Evolutionary conservation across 176 grass and related monocot species (phyloP).

Genomic region (Oryza rufipogon): DNA sequence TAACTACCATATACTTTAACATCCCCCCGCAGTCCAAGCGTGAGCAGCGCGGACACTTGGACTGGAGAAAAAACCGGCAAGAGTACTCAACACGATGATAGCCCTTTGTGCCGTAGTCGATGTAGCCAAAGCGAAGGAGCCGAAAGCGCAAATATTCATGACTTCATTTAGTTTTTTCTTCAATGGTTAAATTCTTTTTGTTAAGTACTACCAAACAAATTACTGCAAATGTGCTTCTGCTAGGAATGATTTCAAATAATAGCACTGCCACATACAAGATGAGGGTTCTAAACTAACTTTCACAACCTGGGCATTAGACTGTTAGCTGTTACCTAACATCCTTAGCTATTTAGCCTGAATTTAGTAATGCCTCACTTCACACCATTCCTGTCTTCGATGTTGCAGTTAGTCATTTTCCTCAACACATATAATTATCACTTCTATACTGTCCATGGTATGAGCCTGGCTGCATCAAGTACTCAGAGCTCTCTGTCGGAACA

Average conservation of each 20-base stretch:
- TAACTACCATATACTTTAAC: no score
- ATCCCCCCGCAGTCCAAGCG: no score
- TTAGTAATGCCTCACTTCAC: neutral
- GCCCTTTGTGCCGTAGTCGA: no score
- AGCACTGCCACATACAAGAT: neutral
- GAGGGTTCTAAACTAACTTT: constrained; percentile 3
- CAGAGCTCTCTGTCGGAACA: neutral
- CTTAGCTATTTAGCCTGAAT: neutral
- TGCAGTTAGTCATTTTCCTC: neutral
- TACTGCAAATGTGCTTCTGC: neutral
- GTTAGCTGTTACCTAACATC: neutral
- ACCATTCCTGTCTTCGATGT: neutral
- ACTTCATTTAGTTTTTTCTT: constrained; percentile 6
- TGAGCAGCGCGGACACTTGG: no score
- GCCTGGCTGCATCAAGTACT: neutral
- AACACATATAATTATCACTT: constrained; percentile 2
- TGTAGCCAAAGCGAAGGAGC: no score
- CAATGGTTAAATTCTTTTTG: neutral
- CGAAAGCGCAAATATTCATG: constrained; percentile 5
- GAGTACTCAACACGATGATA: no score
- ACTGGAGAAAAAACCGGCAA: no score
- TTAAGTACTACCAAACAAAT: neutral
- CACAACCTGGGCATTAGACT: neutral
- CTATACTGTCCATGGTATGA: constrained; percentile 9
- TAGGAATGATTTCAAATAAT: constrained; percentile 3